Conservation (phyloP, 2,329 filamentous ascomycete species). For the Colletotrichum eleusines region DNA sequence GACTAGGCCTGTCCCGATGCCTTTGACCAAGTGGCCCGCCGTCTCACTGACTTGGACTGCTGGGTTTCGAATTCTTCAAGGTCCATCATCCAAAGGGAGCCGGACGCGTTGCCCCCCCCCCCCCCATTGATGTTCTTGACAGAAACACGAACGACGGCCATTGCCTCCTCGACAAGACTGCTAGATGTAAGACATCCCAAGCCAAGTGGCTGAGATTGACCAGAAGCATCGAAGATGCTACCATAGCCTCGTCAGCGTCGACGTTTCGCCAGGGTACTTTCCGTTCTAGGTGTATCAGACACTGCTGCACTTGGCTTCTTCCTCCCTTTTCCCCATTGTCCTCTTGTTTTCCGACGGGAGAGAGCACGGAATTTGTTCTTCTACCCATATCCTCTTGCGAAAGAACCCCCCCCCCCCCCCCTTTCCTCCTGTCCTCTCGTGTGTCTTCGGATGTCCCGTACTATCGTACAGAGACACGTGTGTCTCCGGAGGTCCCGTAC, state of each 20-base stretch:
- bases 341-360: neutral
- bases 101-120: conserved; percentile 4
- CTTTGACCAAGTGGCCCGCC: neutral
- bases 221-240: conserved; percentile 1
- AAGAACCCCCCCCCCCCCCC: no score
- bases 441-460: conserved; percentile 4
- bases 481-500: conserved; percentile 5
- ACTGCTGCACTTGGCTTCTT: conserved; percentile 11
- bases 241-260: conserved; percentile 13
- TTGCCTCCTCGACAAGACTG: neutral
- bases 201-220: conserved; percentile 24
- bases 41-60: neutral
- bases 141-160: neutral
- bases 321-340: neutral
- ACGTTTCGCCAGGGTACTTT: conserved; percentile 14
- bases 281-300: conserved; percentile 8
- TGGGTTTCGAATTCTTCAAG: conserved; percentile 6
- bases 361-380: neutral
- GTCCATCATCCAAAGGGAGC: neutral
- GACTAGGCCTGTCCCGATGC: no score
- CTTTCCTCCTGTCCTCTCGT: no score
- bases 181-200: conserved; percentile 17
- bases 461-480: no score
- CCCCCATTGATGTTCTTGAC: neutral
- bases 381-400: neutral